Evolutionary conservation across 352 stramenopile genomes (phyloP).

Genomic region (Pythium pyrilobum): DNA sequence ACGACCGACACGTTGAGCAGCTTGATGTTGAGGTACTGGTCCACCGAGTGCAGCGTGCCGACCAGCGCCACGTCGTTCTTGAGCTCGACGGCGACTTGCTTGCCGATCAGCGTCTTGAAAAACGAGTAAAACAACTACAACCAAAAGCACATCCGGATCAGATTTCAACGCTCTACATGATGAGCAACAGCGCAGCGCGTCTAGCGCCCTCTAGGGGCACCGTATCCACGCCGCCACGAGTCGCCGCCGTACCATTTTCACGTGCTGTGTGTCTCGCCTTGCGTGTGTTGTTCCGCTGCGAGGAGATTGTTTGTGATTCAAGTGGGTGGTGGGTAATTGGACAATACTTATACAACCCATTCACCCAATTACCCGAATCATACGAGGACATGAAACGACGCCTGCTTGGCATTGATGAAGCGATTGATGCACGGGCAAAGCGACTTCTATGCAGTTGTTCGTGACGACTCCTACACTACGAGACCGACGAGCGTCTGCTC

Average conservation of each 20-base stretch:
- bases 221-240: not conserved
- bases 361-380: constrained; percentile 7
- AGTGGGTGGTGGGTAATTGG: constrained; percentile 12
- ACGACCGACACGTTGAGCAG: constrained; percentile 95
- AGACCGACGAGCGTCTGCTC: no score
- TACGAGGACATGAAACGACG: not conserved
- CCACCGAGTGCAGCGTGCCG: constrained; percentile 95
- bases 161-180: not conserved
- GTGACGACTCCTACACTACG: no score
- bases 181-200: not conserved
- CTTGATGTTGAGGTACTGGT: constrained; percentile 99
- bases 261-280: not conserved
- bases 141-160: not conserved
- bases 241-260: not conserved
- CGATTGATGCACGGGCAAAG: not conserved
- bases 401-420: not conserved
- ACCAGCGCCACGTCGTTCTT: constrained; percentile 99
- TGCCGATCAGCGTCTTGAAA: constrained; percentile 98
- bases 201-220: not conserved
- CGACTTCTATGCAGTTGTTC: no score
- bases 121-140: constrained; percentile 96
- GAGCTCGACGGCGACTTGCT: constrained; percentile 97
- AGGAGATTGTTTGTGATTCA: not conserved
- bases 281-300: not conserved
- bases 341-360: not conserved